Base-by-base conservation (phyloP, 1,139 yeast species). In the Saccharomycopsis phalli region DNA sequence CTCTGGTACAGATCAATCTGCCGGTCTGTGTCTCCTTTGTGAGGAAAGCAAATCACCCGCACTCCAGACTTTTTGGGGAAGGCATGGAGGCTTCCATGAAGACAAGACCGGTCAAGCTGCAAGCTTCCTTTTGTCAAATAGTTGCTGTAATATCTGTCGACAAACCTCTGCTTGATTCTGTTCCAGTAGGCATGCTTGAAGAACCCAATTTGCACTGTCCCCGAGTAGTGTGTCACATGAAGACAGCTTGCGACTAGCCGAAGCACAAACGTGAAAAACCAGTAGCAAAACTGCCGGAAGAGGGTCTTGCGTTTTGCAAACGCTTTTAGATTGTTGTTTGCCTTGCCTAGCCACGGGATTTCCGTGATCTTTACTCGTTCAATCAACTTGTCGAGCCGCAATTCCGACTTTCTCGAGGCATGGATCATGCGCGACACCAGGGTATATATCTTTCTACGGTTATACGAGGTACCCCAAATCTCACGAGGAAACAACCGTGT, bases 121-220 rank as follows among this genome's bases (percentile, higher is more conserved):
- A 20, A 1, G 38, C 36, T 6, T 28, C 31, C 52, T 19, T 49
- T 51, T 1, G 40, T 47, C 47, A 71, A 53, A 50, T 60, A 63
- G 13, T 53, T 53, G 4, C 50, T 48, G 30, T 62, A 55, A 50
- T 75, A 78, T 4, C 49, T 47, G 2, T 56, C 51, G 34, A 71
- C 50, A 66, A 73, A 76, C 0, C 58, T 52, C 7, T 52, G 50
- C 0, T 75, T 59, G 4, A 76, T 53, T 10, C 43, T 43, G 6
- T 51, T 52, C 95, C 96, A 88, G 1, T 62, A 57, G 21, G 60
- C 63, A 39, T 77, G 87, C 11, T 80, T 69, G 52, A 71, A 84
- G 53, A 66, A 84, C 1, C 66, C 48, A 0, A 70, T 47, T 4
- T 60, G 53, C 4, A 53, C 53, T 3, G 69, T 66, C 2, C 23